Base-by-base conservation (phyloP, 164 flowering plant genomes). In the Chimonanthus praecox region DNA sequence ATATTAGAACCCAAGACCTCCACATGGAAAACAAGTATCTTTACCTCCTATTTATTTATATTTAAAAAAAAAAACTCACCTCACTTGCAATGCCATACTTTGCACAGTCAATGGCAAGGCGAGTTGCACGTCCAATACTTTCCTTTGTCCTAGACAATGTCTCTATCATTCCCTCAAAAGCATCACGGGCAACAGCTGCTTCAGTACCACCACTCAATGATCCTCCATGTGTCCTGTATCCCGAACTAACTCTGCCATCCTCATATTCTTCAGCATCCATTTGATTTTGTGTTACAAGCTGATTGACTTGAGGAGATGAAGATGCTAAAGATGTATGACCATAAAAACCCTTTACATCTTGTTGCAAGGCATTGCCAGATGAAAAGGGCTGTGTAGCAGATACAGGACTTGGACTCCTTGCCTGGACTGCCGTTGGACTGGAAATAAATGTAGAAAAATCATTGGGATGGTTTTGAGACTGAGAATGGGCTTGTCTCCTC, bases 141-240 rank as follows among this genome's bases (percentile, higher is more conserved):
- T 95, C 99, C 80, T 93, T 95, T 47, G 99, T 93, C 83, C 99
- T 88, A 18, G 99, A 93, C 68, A 95, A 84, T 47, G 99, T 95
- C 83, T 95, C 99, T 73, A 95, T 88, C 99, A 95, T 95, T 74
- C 99, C 99, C 82, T 95, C 99, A 85, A 95, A 95, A 73, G 99
- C 97, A 88, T 95, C 99, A 70, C 99, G 97, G 73, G 98, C 92
- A 81, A 95, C 94, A 81, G 94, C 91, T 70, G 95, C 99, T 81
- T 95, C 99, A 67, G 98, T 93, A 76, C 90, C 94, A 78, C 94
- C 99, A 85, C 97, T 95, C 71, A 93, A 80, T 47, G 98, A 87
- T n/a, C 86, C 90, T 67, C 84, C 91, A 75, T 72, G 80, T 67
- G 84, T 78, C 67, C 75, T 80, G 68, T 82, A 81, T 51, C 87